phyloP scores from a whole-genome alignment of 2,329 filamentous ascomycete species.

The Cyphellophora europaea region DNA sequence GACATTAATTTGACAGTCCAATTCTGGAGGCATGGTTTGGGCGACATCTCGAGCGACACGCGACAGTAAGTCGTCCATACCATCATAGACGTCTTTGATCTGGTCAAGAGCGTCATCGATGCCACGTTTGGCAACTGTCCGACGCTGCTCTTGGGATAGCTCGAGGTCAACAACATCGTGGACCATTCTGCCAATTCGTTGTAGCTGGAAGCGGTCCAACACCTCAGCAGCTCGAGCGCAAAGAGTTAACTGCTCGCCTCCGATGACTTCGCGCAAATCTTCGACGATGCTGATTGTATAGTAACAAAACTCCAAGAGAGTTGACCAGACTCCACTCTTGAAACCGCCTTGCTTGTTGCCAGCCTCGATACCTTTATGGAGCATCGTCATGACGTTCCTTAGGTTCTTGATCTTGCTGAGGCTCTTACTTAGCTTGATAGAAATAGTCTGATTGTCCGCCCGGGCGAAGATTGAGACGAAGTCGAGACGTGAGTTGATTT shows the following conservation, averaged over 20 bases:
- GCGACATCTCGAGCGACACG: conserved; percentile 58
- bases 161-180: conserved; percentile 45
- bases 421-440: conserved; percentile 49
- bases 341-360: conserved; percentile 45
- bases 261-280: conserved; percentile 47
- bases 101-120: conserved; percentile 67
- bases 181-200: conserved; percentile 61
- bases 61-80: conserved; percentile 64
- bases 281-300: conserved; percentile 62
- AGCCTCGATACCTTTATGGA: conserved; percentile 67
- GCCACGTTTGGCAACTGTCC: conserved; percentile 63
- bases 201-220: conserved; percentile 51
- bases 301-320: conserved; percentile 63
- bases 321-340: conserved; percentile 62
- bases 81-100: conserved; percentile 68
- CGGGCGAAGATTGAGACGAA: conserved; percentile 59
- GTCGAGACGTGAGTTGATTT: conserved; percentile 63
- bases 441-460: conserved; percentile 53
- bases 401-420: conserved; percentile 70
- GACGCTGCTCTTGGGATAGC: conserved; percentile 48
- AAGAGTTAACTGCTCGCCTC: conserved; percentile 29
- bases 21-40: conserved; percentile 49
- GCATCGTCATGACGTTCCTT: conserved; percentile 54
- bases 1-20: conserved; percentile 56
- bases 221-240: conserved; percentile 44